These are phyloP conservation scores for Botrytis medusae DNA, from an alignment of 2,329 filamentous ascomycete genomes.

Conservation along the genomic window DNA sequence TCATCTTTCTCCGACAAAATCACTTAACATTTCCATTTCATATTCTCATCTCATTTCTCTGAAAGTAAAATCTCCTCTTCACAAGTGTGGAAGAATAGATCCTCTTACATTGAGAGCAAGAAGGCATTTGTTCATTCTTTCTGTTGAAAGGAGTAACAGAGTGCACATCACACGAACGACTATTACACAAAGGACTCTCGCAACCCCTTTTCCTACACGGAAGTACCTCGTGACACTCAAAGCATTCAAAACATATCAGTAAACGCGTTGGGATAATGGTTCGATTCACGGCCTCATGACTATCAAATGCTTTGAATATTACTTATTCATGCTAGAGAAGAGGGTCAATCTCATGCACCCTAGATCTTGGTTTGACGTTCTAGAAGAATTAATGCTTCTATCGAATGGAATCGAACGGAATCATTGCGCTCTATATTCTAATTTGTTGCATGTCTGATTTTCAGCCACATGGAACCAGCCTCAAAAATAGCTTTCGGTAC, in stretches of 20 bases:
- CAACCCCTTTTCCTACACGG: not conserved
- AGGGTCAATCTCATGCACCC: not conserved
- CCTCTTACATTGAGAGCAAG: not conserved
- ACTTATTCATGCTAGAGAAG: not conserved
- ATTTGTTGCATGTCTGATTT: constrained; percentile 3
- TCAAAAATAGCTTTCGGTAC: not conserved
- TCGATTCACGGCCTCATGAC: not conserved
- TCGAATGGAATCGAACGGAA: not conserved
- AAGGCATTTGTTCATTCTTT: too few relatives aligned
- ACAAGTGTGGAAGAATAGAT: not conserved
- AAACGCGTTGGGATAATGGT: not conserved
- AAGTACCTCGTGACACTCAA: not conserved
- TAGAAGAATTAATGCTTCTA: not conserved
- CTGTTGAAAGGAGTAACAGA: not conserved
- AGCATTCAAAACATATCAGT: not conserved
- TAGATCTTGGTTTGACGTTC: not conserved
- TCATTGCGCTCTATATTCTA: not conserved
- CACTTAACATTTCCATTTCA: not conserved
- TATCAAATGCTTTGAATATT: not conserved
- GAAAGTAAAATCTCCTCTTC: too few relatives aligned
- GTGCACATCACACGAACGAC: not conserved
- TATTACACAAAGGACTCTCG: not conserved
- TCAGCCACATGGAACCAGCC: not conserved
- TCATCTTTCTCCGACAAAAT: not conserved
- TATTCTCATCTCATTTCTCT: not conserved